Conservation (phyloP, 2,329 filamentous ascomycete species). For the Trichoderma sp. region DNA sequence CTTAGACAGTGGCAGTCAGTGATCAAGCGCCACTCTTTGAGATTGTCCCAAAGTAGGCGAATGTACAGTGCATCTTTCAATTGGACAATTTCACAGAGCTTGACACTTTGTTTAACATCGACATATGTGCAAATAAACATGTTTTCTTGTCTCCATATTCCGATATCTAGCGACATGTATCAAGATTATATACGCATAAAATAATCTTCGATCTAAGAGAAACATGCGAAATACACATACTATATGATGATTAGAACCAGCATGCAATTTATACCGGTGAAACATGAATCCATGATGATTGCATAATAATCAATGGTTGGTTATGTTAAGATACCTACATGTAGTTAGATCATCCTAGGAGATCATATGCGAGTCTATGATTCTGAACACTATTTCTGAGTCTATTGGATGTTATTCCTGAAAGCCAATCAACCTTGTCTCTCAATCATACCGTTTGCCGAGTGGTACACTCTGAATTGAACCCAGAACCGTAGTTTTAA, state of each 20-base stretch:
- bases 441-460: not conserved
- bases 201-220: not conserved
- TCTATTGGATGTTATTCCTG: not conserved
- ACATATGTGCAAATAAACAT: not conserved
- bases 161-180: not conserved
- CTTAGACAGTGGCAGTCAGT: not conserved
- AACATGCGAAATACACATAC: not conserved
- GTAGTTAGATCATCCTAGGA: not conserved
- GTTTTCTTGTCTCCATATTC: not conserved
- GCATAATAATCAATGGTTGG: no score
- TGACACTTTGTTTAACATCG: no score
- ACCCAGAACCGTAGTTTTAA: accelerated
- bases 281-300: no score
- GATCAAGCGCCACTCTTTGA: not conserved
- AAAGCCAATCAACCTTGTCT: not conserved
- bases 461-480: not conserved
- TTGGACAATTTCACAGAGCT: not conserved
- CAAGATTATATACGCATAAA: accelerated
- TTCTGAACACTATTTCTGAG: not conserved
- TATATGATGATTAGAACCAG: not conserved
- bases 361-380: not conserved
- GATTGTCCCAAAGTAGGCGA: not conserved
- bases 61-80: not conserved
- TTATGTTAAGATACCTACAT: not conserved
- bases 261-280: not conserved